Percentiles rank a stretch among this genome's conserved stretches.
phyloP scores from a whole-genome alignment of 345 rosid species.

The Hibiscus trionum region DNA sequence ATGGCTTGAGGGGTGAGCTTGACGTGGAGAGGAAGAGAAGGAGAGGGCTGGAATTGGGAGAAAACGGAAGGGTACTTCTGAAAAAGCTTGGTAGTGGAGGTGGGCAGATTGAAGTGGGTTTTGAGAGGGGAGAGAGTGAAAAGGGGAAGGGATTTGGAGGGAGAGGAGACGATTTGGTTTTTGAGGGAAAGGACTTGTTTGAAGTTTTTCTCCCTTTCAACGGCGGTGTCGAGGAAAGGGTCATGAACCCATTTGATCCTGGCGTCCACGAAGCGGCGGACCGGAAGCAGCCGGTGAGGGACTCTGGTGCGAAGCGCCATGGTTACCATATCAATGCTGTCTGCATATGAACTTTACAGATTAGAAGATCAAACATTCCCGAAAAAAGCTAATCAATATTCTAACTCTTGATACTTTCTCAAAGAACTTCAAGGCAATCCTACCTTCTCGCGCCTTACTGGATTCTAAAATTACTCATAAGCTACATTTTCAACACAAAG shows the following conservation, averaged over 20 bases:
- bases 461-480: neutral
- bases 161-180: constrained; percentile 52
- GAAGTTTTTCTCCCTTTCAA: constrained; percentile 54
- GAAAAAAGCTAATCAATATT: neutral
- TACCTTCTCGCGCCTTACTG: neutral
- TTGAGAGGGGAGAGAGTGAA: constrained; percentile 56
- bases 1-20: constrained; percentile 51
- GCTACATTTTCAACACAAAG: neutral
- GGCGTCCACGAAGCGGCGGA: constrained; percentile 54
- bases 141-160: constrained; percentile 52
- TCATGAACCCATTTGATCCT: constrained; percentile 71
- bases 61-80: constrained; percentile 46
- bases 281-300: constrained; percentile 35
- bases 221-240: constrained; percentile 44
- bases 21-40: constrained; percentile 56
- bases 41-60: constrained; percentile 56
- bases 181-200: constrained; percentile 50
- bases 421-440: neutral
- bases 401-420: neutral
- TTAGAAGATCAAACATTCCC: neutral
- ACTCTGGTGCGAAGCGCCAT: constrained; percentile 8
- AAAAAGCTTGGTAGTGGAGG: constrained; percentile 33
- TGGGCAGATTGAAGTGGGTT: constrained; percentile 31
- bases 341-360: neutral
- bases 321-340: too few species aligned